Base-by-base conservation (phyloP, 768 basidiomycete species). In the Mycena epipterygia region DNA sequence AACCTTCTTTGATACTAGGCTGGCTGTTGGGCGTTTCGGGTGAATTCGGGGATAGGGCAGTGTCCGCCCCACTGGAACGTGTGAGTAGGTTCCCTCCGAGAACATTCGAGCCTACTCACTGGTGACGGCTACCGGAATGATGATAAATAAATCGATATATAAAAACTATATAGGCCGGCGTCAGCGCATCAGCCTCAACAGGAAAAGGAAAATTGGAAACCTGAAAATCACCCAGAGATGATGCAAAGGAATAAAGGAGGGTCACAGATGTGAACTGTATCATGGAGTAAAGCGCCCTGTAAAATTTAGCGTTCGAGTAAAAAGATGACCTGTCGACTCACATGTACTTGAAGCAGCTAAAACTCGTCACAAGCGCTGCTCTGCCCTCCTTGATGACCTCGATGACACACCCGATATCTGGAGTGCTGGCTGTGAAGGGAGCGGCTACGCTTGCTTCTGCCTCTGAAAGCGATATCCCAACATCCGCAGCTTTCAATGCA, bases 331-430 rank as follows among this genome's bases (percentile, higher is more conserved):
- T 35, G 19, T 30, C n/a, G 39, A 85, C 95, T 81, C 75, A 97
- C 97, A 99, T 99, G 77, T 98, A 99, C 82, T 99, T 99, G 90
- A 99, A 99, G 83, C 97, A 99, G 74, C 96, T 97, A 82, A 99
- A 99, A 79, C 96, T 97, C 1, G 98, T 99, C 61, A 98, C 97
- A 61, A 99, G 85, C 1, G 98, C 97, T 11, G 96, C 95, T 49
- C 98, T 88, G 11, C 98, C 98, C 78, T 99, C 97, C 76, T 93
- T 95, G 84, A 99, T 97, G 59, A 99, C 94, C 74, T 99, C 96
- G 33, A 99, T 87, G 49, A 98, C 95, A 78, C 98, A 99, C 48
- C 93, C 89, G 76, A 99, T 97, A 81, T 99, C 98, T 2, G 98
- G 95, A 1, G 91, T 94, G 51, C 91, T 92, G 71, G 94, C 93